Conservation (phyloP, 2,329 filamentous ascomycete genomes). For the Chrysoporthe deuterocubensis region DNA sequence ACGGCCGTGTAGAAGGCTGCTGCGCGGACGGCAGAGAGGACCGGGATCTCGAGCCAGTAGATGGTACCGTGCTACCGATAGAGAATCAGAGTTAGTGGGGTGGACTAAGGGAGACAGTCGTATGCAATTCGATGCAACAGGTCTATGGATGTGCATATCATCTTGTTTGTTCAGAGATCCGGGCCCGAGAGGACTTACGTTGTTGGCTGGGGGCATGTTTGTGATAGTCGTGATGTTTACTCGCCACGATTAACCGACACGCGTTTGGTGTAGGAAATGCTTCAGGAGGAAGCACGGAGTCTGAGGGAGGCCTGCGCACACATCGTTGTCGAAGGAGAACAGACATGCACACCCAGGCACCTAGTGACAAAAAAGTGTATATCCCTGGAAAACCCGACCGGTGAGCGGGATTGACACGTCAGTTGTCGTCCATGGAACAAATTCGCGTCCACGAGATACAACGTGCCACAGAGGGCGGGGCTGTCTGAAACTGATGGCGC, state of each 20-base stretch:
- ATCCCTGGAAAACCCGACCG: neutral
- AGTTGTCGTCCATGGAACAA: neutral
- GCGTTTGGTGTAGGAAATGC: too few relatives aligned
- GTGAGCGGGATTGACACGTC: neutral
- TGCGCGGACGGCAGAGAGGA: constrained; percentile 40
- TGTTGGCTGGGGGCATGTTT: neutral
- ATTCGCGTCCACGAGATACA: too few relatives aligned
- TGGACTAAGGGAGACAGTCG: neutral
- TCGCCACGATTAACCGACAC: too few relatives aligned
- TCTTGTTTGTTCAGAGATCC: neutral
- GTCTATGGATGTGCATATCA: neutral
- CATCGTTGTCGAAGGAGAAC: too few relatives aligned
- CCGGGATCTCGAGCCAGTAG: constrained; percentile 46
- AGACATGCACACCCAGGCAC: too few relatives aligned
- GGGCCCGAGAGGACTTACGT: neutral
- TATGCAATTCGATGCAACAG: too few relatives aligned
- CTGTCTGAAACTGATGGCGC: neutral
- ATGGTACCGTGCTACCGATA: constrained; percentile 36
- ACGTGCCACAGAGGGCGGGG: too few relatives aligned
- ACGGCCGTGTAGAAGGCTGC: constrained; percentile 44
- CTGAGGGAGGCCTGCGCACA: too few relatives aligned
- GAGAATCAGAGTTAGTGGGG: constrained; percentile 15
- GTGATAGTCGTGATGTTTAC: neutral
- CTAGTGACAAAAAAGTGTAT: neutral
- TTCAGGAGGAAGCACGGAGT: neutral